Conservation (phyloP, 176 grass and related monocot genomes). For the Aegilops umbellulata region DNA sequence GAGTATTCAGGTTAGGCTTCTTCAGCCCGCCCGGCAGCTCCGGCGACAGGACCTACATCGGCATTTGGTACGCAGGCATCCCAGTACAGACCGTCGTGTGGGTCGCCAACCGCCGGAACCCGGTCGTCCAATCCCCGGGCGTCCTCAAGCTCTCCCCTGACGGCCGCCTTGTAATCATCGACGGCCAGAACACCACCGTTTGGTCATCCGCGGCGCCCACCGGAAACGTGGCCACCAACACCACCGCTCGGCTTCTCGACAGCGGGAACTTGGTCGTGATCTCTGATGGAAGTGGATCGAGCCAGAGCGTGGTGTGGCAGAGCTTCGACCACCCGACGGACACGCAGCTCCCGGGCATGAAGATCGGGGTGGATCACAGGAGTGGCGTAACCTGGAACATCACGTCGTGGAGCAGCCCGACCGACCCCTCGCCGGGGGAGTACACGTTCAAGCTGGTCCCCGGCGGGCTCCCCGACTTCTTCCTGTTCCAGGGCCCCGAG, state of each 20-base stretch:
- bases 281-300: constrained; percentile 12
- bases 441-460: constrained; percentile 34
- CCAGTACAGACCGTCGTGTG: constrained; percentile 30
- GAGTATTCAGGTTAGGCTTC: constrained; percentile 55
- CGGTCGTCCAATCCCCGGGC: not conserved
- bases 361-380: constrained; percentile 33
- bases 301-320: constrained; percentile 36
- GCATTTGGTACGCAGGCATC: constrained; percentile 38
- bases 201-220: constrained; percentile 32
- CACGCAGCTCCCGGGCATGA: constrained; percentile 55
- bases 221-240: not conserved
- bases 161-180: constrained; percentile 24
- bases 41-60: constrained; percentile 27
- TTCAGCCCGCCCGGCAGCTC: constrained; percentile 30
- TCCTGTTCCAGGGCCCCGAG: constrained; percentile 2
- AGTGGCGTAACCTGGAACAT: constrained; percentile 39
- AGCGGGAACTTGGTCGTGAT: constrained; percentile 49
- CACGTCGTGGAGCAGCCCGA: constrained; percentile 40
- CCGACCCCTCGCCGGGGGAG: constrained; percentile 37
- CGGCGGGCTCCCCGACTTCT: constrained; percentile 32
- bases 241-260: constrained; percentile 23
- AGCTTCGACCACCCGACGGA: constrained; percentile 57
- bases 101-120: constrained; percentile 47
- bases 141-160: constrained; percentile 29
- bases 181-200: constrained; percentile 16